Evolutionary conservation across 257 asterid species (phyloP), one percentile per base, ranked within the genome.

Genomic region (Asclepias syriaca): DNA sequence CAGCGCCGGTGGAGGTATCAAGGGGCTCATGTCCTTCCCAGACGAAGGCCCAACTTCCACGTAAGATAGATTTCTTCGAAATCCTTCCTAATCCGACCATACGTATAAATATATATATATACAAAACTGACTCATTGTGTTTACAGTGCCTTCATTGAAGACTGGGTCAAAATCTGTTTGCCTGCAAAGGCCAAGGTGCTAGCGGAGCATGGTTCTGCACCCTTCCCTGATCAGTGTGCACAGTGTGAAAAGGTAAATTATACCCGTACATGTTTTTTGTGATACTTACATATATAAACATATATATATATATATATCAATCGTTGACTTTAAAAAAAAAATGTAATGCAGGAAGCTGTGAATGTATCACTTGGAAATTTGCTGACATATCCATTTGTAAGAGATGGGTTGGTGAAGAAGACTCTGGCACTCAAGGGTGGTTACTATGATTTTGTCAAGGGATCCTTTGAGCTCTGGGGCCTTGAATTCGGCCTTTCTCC

Each of bases 1-100:
- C 87, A 94, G 98, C 22, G 88, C 90, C 29, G 91, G 98, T 73
- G 98, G 98, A 75, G 98, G 97, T 32, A 94, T 94, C 71, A 94
- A 94, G 82, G 98, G 97, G 45, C 96, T 94, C 79, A 85, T 94
- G 96, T 88, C 97, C 78, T 83, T 94, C 77, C 79, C 92, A 9
- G 86, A 59, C 9, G 89, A 91, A 51, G 98, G 96, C 74, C 55
- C 95, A 67, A 71, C 85, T 49, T 69, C 79, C 73, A 94, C 98
- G 98, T 91, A 81, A 79, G 80, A 43, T 46, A 8, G 9, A 43
- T 9, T 40, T 40, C 46, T 6, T 40, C 46, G 46, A 32, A 74
- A 45, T 46, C 53, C 0, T 6, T 10, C 58, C 29, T 4, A 40
- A 14, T 9, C 37, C 21, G 65, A 16, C 19, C 16, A 9, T 19